Evolutionary conservation across 2,329 filamentous ascomycete genomes (phyloP).

Genomic region (Fusarium graminum): DNA sequence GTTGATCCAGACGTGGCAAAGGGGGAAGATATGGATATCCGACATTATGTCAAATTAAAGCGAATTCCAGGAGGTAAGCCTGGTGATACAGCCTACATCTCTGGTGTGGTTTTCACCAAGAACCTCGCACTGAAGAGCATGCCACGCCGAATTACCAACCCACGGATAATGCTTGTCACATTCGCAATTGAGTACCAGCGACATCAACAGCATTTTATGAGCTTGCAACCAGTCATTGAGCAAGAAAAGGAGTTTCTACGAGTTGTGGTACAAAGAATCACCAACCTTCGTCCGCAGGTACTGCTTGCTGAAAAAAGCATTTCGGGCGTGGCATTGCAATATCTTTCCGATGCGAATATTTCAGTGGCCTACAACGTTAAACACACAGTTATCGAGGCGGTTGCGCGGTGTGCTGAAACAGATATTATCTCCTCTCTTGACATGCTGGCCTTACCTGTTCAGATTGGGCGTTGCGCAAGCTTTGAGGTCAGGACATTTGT

Average conservation of each 20-base stretch:
- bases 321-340: slow-evolving; percentile 89
- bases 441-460: slow-evolving; percentile 80
- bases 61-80: slow-evolving; percentile 93
- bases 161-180: slow-evolving; percentile 90
- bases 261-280: slow-evolving; percentile 92
- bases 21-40: slow-evolving; percentile 95
- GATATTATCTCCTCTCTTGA: slow-evolving; percentile 95
- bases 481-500: slow-evolving; percentile 98
- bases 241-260: slow-evolving; percentile 95
- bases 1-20: slow-evolving; percentile 91
- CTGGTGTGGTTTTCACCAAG: slow-evolving; percentile 96
- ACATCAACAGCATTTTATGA: slow-evolving; percentile 93
- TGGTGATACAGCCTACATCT: slow-evolving; percentile 94
- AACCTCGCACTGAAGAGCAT: slow-evolving; percentile 97
- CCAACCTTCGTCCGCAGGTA: slow-evolving; percentile 85
- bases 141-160: slow-evolving; percentile 85
- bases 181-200: slow-evolving; percentile 97
- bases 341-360: slow-evolving; percentile 88
- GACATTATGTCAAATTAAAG: slow-evolving; percentile 97
- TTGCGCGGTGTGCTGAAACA: slow-evolving; percentile 91
- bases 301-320: slow-evolving; percentile 94
- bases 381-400: slow-evolving; percentile 92
- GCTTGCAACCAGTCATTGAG: slow-evolving; percentile 93
- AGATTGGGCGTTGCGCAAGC: slow-evolving; percentile 82
- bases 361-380: slow-evolving; percentile 98